Base-by-base conservation (phyloP, 2,329 filamentous ascomycete species). In the Stachybotrys elegans region DNA sequence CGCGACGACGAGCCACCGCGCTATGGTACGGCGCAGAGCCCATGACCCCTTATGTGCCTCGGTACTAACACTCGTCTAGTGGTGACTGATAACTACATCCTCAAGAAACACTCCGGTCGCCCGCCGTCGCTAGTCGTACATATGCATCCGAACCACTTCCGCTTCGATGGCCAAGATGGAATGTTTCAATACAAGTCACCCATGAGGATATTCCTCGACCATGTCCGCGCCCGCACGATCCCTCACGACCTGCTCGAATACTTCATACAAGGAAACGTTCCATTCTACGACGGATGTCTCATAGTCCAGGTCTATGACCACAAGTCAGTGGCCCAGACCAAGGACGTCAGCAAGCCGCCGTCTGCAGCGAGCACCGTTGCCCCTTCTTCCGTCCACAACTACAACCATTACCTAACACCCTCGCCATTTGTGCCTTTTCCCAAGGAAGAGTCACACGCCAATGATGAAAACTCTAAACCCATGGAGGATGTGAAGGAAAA, bases 301-400 rank as follows among this genome's bases (percentile, higher is more conserved):
- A 97, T 98, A 53, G 90, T 98, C 27, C 85, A 95, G 63, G 73
- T 97, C n/a, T 80, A 95, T 57, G 88, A 97, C 61, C 88, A 95
- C 69, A 88, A 86, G 57, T 81, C 84, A 1, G 71, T 71, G 34
- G 74, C 75, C 38, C 75, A 76, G 49, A 70, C 76, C 53, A 82
- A 88, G 58, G 81, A 78, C 70, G 45, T 76, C 71, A 40, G 72
- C 69, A 42, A 70, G 70, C 21, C 64, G 4, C 54, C 60, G 6
- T 72, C 79, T 2, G 71, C 76, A 17, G 78, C 79, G 27, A 82
- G 75, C 51, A 84, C 83, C 43, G 78, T 78, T 31, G 69, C 76
- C 4, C 81, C 84, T 11, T 92, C 88, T 50, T 96, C 91, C 1
- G 84, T 98, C 36, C 91, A 98, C 64, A 95, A 95, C 62, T 88